Evolutionary conservation across 164 flowering plant genomes (phyloP).

Genomic region (Hamamelis virginiana): DNA sequence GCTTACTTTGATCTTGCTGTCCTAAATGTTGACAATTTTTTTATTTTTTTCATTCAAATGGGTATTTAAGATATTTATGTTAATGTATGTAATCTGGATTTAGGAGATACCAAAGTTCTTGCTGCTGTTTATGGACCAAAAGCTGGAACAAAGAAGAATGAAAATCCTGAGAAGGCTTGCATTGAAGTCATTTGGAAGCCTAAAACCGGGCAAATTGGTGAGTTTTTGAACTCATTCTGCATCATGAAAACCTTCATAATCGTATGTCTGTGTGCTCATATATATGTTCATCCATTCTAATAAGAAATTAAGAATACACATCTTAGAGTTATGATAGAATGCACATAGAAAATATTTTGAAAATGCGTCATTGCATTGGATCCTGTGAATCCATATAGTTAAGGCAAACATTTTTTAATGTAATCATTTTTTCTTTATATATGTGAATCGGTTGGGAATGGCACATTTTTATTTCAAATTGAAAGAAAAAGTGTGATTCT

Average conservation of each 20-base stretch:
- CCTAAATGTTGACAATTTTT: background rate
- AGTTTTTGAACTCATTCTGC: conserved; percentile 13
- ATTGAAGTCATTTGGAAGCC: conserved; percentile 96
- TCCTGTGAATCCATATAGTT: too few relatives aligned
- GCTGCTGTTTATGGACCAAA: conserved; percentile 96
- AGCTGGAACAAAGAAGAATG: conserved; percentile 87
- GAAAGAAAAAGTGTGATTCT: background rate
- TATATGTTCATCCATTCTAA: too few relatives aligned
- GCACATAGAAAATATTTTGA: background rate
- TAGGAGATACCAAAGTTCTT: conserved; percentile 84
- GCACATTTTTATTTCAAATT: too few relatives aligned
- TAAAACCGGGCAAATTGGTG: conserved; percentile 84
- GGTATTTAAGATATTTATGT: background rate
- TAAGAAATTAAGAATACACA: too few relatives aligned
- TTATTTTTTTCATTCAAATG: background rate
- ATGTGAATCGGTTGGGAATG: background rate
- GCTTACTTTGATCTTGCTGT: background rate
- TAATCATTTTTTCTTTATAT: background rate
- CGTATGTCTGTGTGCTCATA: too few relatives aligned
- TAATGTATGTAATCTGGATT: background rate
- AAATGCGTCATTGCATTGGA: background rate
- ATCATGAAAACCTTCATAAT: background rate
- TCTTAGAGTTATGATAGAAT: too few relatives aligned
- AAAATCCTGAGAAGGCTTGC: conserved; percentile 86
- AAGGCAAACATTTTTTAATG: too few relatives aligned